A percentile compares a stretch with the other conserved stretches of the same genome.
Conservation (phyloP, 805 yeast genomes). For the Saccharomycopsis malanga region DNA sequence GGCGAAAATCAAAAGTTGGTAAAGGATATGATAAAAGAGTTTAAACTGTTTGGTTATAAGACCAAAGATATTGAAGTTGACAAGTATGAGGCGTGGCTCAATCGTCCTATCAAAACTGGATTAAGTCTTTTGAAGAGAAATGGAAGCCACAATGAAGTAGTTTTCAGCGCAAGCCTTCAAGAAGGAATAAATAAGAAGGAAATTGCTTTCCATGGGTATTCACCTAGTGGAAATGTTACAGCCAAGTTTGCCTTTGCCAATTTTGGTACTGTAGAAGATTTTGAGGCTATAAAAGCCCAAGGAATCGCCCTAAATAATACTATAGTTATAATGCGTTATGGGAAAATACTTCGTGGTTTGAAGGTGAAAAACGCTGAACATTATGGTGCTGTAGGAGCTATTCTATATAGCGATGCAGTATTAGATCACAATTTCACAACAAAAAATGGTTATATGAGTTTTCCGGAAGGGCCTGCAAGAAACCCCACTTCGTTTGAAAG, state of each 20-base stretch:
- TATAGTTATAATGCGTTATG: conserved; percentile 48
- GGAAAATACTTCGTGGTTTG: conserved; percentile 42
- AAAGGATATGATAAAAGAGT: conserved; percentile 44
- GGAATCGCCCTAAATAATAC: conserved; percentile 44
- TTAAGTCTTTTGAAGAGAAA: conserved; percentile 33
- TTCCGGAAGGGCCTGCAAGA: conserved; percentile 62
- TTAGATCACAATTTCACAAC: conserved; percentile 54
- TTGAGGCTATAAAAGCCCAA: conserved; percentile 28
- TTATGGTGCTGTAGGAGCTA: conserved; percentile 55
- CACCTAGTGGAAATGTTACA: conserved; percentile 55
- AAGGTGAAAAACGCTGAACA: conserved; percentile 56
- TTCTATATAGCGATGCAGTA: conserved; percentile 49
- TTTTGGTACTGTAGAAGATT: conserved; percentile 54
- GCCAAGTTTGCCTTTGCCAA: conserved; percentile 52
- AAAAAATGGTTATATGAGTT: conserved; percentile 47
- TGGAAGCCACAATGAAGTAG: conserved; percentile 37
- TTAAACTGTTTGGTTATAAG: conserved; percentile 45
- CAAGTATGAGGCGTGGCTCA: conserved; percentile 51
- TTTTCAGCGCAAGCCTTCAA: conserved; percentile 41
- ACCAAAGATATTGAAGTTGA: conserved; percentile 32
- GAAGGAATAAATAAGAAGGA: conserved; percentile 36
- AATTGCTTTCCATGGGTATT: conserved; percentile 56
- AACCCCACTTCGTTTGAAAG: conserved; percentile 54
- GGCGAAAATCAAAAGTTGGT: conserved; percentile 27
- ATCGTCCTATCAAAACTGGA: conserved; percentile 51